Conservation (phyloP, 352 stramenopile species). For the Globisporangium camurandrum region DNA sequence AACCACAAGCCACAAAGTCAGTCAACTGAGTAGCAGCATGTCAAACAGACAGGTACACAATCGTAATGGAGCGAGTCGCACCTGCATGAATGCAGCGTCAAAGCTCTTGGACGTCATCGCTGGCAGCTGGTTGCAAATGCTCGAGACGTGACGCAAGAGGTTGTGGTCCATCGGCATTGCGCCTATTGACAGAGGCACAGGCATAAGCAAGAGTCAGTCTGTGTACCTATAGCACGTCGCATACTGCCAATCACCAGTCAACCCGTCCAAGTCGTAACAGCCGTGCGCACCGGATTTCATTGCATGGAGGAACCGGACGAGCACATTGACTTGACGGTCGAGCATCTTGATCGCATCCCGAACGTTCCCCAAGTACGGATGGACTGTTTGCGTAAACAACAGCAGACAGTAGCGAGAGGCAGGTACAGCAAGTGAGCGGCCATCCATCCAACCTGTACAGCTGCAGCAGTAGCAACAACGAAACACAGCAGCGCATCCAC, state of each 20-base stretch:
- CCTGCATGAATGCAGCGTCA: slow-evolving; percentile 59
- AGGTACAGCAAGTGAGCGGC: not conserved
- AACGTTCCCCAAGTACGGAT: slow-evolving; percentile 71
- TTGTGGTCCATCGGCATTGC: slow-evolving; percentile 71
- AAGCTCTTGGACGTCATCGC: slow-evolving; percentile 72
- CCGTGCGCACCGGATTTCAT: slow-evolving; percentile 48
- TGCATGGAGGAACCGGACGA: slow-evolving; percentile 64
- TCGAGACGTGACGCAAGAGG: slow-evolving; percentile 79
- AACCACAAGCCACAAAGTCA: no score
- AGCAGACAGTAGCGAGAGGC: no score
- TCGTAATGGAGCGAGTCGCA: slow-evolving; percentile 7
- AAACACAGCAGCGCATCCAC: slow-evolving; percentile 9
- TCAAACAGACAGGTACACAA: not conserved
- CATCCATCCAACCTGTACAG: not conserved
- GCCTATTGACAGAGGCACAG: slow-evolving; percentile 13
- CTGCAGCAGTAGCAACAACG: not conserved
- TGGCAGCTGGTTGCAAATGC: slow-evolving; percentile 79
- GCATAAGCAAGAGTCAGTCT: not conserved
- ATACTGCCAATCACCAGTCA: no score
- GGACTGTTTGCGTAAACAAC: slow-evolving; percentile 29
- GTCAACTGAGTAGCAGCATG: no score
- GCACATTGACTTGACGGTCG: slow-evolving; percentile 67
- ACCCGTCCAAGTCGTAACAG: not conserved
- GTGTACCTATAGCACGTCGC: no score
- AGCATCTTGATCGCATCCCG: slow-evolving; percentile 84